Conservation (phyloP, 306 rosid species). For the Rosa lucieae region DNA sequence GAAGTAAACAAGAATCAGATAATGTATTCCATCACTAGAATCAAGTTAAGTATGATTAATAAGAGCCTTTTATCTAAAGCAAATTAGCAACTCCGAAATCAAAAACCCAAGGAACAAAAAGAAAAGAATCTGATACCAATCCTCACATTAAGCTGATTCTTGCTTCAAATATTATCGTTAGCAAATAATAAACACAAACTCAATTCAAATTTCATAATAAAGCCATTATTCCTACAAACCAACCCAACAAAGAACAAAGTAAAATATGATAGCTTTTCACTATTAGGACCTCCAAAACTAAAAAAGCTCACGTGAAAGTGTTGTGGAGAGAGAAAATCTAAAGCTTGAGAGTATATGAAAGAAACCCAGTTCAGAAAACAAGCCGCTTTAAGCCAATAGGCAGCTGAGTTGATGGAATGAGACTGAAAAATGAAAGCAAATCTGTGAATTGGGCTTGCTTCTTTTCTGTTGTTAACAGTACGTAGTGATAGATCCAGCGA, state of each 20-base stretch:
- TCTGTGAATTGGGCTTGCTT: background rate
- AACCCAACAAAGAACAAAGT: constrained; percentile 1
- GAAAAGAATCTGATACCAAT: background rate
- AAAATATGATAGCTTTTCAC: background rate
- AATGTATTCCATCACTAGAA: background rate
- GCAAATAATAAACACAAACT: background rate
- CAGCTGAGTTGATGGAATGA: background rate
- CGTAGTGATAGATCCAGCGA: background rate
- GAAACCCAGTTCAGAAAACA: background rate
- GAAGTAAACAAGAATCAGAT: background rate
- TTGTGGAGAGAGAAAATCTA: background rate
- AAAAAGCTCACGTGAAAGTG: background rate
- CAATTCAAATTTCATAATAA: background rate
- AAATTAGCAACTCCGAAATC: background rate
- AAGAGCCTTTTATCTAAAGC: background rate
- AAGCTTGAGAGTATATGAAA: background rate
- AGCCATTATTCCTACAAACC: background rate
- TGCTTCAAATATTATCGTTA: background rate
- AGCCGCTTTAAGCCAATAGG: background rate
- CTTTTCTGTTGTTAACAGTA: background rate
- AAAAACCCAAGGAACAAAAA: background rate
- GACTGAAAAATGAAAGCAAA: background rate
- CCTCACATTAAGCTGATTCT: background rate
- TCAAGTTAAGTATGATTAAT: background rate
- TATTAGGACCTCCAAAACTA: background rate